These are phyloP conservation scores for Pseudocercospora macadamiae DNA, from an alignment of 2,329 filamentous ascomycete species.

Conservation along the genomic window DNA sequence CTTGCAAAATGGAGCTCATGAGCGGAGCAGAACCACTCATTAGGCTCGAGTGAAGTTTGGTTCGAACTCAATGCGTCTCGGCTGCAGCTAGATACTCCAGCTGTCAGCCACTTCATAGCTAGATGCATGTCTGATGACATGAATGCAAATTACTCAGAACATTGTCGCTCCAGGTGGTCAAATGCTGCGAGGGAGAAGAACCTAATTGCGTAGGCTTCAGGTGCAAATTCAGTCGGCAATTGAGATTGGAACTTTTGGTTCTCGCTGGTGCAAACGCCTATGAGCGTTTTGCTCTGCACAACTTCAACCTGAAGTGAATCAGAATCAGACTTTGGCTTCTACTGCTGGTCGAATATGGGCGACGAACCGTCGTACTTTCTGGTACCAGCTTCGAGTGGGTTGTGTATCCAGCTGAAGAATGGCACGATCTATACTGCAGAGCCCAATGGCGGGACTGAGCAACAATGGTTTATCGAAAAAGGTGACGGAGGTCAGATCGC, in stretches of 20 bases:
- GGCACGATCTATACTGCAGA: conserved; percentile 15
- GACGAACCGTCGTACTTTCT: conserved; percentile 9
- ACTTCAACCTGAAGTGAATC: too few species aligned
- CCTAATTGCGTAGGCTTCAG: too few species aligned
- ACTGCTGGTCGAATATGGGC: conserved; percentile 11
- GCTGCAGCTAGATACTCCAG: not conserved
- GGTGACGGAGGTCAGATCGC: conserved; percentile 4
- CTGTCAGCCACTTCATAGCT: not conserved
- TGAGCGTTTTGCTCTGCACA: too few species aligned
- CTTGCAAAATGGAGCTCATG: not conserved
- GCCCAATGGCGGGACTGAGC: conserved; percentile 5
- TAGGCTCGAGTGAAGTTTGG: not conserved
- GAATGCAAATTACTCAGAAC: not conserved
- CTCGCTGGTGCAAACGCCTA: too few species aligned
- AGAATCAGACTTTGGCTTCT: too few species aligned
- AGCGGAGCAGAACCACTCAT: not conserved
- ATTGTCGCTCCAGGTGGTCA: not conserved
- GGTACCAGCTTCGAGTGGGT: conserved; percentile 18
- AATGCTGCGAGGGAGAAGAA: too few species aligned
- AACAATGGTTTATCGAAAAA: conserved; percentile 14
- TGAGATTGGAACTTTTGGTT: too few species aligned
- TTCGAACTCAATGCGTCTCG: not conserved
- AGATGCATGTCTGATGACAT: not conserved
- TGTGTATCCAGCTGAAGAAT: conserved; percentile 13
- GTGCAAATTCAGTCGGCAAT: too few species aligned